Evolutionary conservation across 371 early-diverging fungal genomes (phyloP).

Genomic region (Cokeromyces recurvatus): DNA sequence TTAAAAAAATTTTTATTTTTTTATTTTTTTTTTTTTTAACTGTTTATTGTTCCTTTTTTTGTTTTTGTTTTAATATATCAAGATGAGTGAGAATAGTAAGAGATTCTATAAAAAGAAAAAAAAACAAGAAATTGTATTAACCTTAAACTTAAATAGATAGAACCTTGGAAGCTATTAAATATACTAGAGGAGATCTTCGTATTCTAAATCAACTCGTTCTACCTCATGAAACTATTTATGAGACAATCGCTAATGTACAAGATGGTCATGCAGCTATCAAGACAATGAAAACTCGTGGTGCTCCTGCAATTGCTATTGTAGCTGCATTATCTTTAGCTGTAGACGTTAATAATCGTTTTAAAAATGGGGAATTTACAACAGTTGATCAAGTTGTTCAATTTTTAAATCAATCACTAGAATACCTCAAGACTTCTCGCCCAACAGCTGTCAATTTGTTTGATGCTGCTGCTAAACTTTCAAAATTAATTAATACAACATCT

Average conservation of each 20-base stretch:
- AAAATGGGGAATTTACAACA: constrained; percentile 29
- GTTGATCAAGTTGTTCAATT: constrained; percentile 47
- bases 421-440: constrained; percentile 87
- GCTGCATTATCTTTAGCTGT: constrained; percentile 90
- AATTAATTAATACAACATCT: constrained; percentile 24
- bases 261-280: constrained; percentile 88
- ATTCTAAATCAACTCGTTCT: constrained; percentile 92
- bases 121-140: too few species aligned
- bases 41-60: too few species aligned
- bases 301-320: constrained; percentile 97
- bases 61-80: too few species aligned
- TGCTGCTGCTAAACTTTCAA: constrained; percentile 72
- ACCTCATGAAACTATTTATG: constrained; percentile 83
- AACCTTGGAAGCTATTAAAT: constrained; percentile 77
- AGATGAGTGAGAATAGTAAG: too few species aligned
- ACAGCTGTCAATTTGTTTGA: constrained; percentile 97
- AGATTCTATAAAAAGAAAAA: too few species aligned
- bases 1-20: too few species aligned
- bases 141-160: too few species aligned
- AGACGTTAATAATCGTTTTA: constrained; percentile 53
- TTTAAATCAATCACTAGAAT: constrained; percentile 63
- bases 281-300: constrained; percentile 91
- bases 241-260: constrained; percentile 57
- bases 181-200: constrained; percentile 58
- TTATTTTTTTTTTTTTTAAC: too few species aligned